Base-by-base conservation (phyloP, 75 land plant species). In the Pinus taeda region DNA sequence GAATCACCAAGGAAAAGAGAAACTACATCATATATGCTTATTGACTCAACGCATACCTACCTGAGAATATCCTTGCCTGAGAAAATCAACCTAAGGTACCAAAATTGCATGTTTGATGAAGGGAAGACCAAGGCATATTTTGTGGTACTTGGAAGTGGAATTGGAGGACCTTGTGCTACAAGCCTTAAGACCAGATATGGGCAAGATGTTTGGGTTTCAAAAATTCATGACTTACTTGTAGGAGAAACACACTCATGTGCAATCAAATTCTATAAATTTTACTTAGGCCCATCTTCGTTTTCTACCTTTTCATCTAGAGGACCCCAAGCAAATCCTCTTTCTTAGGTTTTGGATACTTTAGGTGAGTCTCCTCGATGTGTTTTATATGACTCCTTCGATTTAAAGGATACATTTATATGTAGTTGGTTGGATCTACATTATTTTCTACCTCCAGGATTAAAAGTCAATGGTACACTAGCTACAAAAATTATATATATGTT, bases 71-170 rank as follows among this genome's bases (percentile, higher is more conserved):
- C 99, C 2, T 80, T 97, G 76, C 94, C 98, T 18, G 98, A 94
- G 78, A 88, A 95, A 18, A 94, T 98, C 86, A 97, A 97, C 75
- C 87, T 94, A 36, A 80, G 98, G 12, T 97, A 98, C 62, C 90
- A 92, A 24, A 94, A 97, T 69, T 97, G 98, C 79, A 97, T 97
- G 99, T 98, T 98, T 55, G 88, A 88, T 49, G 99, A 94, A 96
- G 98, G 92, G 29, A 93, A 87, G 82, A 75, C 82, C 37, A 92
- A 94, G 80, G 98, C 93, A 14, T 95, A 94, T 84, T 79, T 88
- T 60, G 87, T 97, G 15, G 87, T 97, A 3, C 89, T 97, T 66
- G 99, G 99, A 59, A 97, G 99, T 82, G 99, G 99, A 21, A 93
- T 97, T 74, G 98, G 89, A 17, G 99, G 99, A n/a, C 80, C 95